phyloP scores from a whole-genome alignment of 2,329 filamentous ascomycete genomes.

The Ophiostoma himal-ulmi region DNA sequence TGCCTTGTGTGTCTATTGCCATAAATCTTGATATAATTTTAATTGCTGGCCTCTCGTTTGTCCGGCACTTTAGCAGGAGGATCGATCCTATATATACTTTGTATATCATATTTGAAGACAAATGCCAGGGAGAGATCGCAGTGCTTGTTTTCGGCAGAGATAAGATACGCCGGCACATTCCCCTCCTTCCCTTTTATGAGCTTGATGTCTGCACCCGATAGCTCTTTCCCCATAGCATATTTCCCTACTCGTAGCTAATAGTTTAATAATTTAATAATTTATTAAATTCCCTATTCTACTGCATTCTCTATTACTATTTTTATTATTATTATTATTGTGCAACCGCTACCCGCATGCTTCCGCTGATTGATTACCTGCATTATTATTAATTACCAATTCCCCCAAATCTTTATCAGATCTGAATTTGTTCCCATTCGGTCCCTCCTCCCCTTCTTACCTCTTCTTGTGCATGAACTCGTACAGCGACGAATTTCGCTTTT shows the following conservation, averaged over 20 bases:
- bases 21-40: background rate
- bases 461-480: background rate
- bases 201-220: background rate
- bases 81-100: background rate
- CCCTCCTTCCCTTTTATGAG: background rate
- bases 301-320: background rate
- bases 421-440: background rate
- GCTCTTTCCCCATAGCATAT: background rate
- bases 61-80: background rate
- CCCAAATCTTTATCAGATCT: conserved; percentile 9
- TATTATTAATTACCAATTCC: background rate
- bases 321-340: background rate
- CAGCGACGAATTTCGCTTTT: background rate
- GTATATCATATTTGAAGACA: background rate
- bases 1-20: background rate
- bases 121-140: background rate
- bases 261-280: background rate
- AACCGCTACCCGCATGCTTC: background rate
- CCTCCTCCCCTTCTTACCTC: background rate
- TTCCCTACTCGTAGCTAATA: background rate
- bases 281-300: background rate
- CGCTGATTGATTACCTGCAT: background rate
- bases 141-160: conserved; percentile 12
- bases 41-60: background rate
- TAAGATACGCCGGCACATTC: background rate